Base-by-base conservation (phyloP, 768 basidiomycete genomes). In the Agrocybe pediades region DNA sequence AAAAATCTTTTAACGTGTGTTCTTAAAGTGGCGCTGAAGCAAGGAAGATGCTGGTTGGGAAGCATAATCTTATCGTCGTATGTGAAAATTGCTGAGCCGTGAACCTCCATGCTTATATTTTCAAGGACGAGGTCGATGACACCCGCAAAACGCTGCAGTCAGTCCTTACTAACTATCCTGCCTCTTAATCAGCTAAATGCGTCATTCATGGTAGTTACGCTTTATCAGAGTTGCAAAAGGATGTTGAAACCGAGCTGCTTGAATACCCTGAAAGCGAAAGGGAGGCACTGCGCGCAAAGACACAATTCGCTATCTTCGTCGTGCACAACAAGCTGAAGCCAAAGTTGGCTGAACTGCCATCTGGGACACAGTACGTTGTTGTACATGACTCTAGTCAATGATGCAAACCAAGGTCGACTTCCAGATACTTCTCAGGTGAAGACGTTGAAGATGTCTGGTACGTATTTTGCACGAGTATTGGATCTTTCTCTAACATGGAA, bases 281-380 rank as follows among this genome's bases (percentile, higher is more conserved):
- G 46, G 83, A 87, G n/a, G 81, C 80, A 1, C 72, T 86, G 17
- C 80, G 82, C 55, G 68, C 71, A 7, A 74, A 78, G 3, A 95
- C 96, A 23, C 77, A 89, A 67, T 93, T 99, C 55, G 95, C 84
- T 1, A 77, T 98, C 58, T 99, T 98, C 65, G 96, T 98, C 43
- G 92, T 95, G 21, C 91, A 95, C 72, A 92, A 95, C 77, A 98
- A 98, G 75, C 76, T 85, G 56, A 98, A 98, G 73, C 75, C 78
- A 26, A 99, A 99, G 74, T 67, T 86, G 29, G 95, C 85, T 23
- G 71, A 83, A 41, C 72, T 99, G 30, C 90, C 94, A 2, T 61
- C 75, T 1, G 82, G 83, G 54, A 76, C 79, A 23, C 81, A 79
- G 89, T 92, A 65, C 4, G 57, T 36, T 41, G 16, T 15, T 36